Evolutionary conservation across 2,329 filamentous ascomycete genomes (phyloP).

Genomic region (Fusarium luffae): DNA sequence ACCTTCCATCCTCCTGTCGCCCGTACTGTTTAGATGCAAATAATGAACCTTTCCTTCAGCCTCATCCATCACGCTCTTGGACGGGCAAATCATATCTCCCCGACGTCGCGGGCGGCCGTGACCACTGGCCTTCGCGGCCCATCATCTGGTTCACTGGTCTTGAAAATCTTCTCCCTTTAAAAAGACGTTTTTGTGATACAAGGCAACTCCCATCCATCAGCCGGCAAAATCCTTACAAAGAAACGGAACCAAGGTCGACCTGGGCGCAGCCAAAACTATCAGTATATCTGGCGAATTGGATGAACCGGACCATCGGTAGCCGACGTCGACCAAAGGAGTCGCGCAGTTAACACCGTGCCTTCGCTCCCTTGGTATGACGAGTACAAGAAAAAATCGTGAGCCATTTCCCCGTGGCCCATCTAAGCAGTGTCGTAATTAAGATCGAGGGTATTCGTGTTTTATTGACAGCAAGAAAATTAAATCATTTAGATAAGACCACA

Average conservation of each 20-base stretch:
- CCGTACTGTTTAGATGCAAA: conserved; percentile 50
- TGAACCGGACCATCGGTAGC: conserved; percentile 31
- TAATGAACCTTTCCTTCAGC: conserved; percentile 37
- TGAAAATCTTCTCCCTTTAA: conserved; percentile 39
- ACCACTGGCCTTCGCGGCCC: conserved; percentile 37
- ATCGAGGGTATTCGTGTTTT: conserved; percentile 57
- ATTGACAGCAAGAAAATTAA: conserved; percentile 51
- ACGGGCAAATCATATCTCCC: conserved; percentile 32
- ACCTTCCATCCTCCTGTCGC: conserved; percentile 50
- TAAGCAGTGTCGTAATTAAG: conserved; percentile 54
- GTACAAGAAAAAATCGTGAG: conserved; percentile 54
- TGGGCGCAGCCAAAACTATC: conserved; percentile 44
- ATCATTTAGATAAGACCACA: conserved; percentile 90
- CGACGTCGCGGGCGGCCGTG: conserved; percentile 26
- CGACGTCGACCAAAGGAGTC: conserved; percentile 29
- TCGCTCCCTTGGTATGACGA: conserved; percentile 46
- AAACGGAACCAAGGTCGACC: conserved; percentile 47
- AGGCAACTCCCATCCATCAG: conserved; percentile 48
- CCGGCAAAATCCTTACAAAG: conserved; percentile 47
- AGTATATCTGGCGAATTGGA: conserved; percentile 37
- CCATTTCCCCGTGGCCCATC: conserved; percentile 53
- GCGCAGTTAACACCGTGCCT: conserved; percentile 37
- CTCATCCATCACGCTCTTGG: conserved; percentile 35
- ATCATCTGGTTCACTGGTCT: conserved; percentile 38
- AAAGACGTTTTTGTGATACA: conserved; percentile 49